Base-by-base conservation (phyloP, 345 rosid genomes). In the Lepidium africanum region DNA sequence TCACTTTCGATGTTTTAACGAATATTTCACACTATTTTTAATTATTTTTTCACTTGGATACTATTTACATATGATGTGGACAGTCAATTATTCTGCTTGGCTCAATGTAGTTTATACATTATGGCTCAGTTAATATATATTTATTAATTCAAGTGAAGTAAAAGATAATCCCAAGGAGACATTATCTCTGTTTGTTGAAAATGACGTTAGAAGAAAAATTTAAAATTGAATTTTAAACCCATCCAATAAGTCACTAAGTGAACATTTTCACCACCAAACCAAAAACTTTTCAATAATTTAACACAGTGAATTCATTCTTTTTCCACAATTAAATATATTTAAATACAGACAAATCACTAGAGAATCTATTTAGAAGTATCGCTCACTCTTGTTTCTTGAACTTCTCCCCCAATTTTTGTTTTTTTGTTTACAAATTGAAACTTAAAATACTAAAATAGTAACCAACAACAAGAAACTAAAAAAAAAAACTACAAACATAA, bases 351-450 rank as follows among this genome's bases (percentile, higher is more conserved):
- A 59, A 57, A 36, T 41, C 55, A 43, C 39, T 36, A 51, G 11
- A 58, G 50, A 58, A 58, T 48, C 15, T 65, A 65, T 50, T 57
- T 17, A 27, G 40, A 57, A 57, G 23, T 42, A 43, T 71, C 16
- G 39, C n/a, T 63, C 43, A 27, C 32, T 58, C 30, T 23, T 48
- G 49, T 27, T 25, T 49, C 48, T 40, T 35, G 9, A 41, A 59
- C 41, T 7, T 21, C 13, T 1, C 55, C 54, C 54, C 72, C 53
- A 50, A 41, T 55, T 48, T 35, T 54, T 11, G n/a, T n/a, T n/a
- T n/a, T n/a, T 17, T 63, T 33, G 59, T 74, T 62, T 75, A 55
- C 70, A 74, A 30, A 53, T 43, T 74, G 63, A 39, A 74, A 74
- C 19, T 47, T 47, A 30, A 47, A 63, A 51, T 65, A 65, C 71